Evolutionary conservation across 2,329 filamentous ascomycete genomes (phyloP).

Genomic region (Arthroderma sp.): DNA sequence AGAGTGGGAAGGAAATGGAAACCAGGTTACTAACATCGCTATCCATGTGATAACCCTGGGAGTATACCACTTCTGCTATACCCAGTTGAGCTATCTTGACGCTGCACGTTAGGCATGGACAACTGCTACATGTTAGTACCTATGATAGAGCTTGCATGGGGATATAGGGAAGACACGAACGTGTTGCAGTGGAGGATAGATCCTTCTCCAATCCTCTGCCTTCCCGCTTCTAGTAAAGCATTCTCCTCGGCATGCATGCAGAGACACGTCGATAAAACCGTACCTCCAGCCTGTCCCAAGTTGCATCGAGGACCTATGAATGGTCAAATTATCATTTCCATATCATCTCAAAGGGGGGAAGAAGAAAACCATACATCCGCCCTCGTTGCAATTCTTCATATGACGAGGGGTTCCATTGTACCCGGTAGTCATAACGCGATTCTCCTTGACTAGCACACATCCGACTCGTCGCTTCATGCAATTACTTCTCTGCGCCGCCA

Average conservation of each 20-base stretch:
- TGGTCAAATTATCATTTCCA: not conserved
- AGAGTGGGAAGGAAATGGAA: not conserved
- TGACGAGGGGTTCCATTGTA: slow-evolving; percentile 96
- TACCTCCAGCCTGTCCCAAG: slow-evolving; percentile 55
- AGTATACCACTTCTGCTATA: slow-evolving; percentile 91
- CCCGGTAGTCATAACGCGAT: slow-evolving; percentile 82
- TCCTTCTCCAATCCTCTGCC: slow-evolving; percentile 74
- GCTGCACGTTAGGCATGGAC: slow-evolving; percentile 91
- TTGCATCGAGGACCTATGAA: slow-evolving; percentile 59
- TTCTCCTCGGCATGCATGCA: slow-evolving; percentile 99
- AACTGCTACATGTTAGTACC: slow-evolving; percentile 35
- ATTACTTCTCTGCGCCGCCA: slow-evolving; percentile 82
- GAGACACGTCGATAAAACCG: slow-evolving; percentile 70
- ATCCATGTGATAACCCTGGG: slow-evolving; percentile 90
- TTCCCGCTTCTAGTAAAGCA: slow-evolving; percentile 81
- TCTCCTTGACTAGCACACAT: slow-evolving; percentile 77
- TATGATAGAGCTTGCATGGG: slow-evolving; percentile 7
- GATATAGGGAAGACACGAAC: slow-evolving; percentile 21
- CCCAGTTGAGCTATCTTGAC: slow-evolving; percentile 98
- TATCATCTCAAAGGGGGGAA: not conserved
- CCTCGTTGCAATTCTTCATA: slow-evolving; percentile 79
- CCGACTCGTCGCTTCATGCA: slow-evolving; percentile 98
- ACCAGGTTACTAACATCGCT: slow-evolving; percentile 38
- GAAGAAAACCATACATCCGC: slow-evolving; percentile 52
- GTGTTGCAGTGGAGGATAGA: slow-evolving; percentile 88